Evolutionary conservation across 352 stramenopile species (phyloP), one percentile per base, ranked within the genome.

Genomic region (Aphanomyces stellatus): DNA sequence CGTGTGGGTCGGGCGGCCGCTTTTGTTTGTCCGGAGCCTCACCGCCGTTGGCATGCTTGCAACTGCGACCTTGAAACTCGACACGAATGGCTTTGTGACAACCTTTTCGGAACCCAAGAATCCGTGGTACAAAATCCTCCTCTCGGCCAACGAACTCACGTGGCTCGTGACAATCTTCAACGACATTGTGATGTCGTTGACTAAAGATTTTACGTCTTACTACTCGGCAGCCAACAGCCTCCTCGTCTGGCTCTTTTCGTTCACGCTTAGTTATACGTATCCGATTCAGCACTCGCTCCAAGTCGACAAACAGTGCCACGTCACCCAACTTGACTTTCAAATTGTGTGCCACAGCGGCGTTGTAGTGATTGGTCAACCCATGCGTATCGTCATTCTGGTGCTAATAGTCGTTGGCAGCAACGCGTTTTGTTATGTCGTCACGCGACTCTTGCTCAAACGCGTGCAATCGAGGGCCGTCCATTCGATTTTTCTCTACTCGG

Each of bases 141-240:
- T 63, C n/a, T 27, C 55, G 7, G 55, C 55, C 2, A 7, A 4
- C 17, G 55, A 63, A 13, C 10, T 25, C 24, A 63, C 55, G 24
- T 63, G 55, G 55, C 30, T 63, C 41, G 55, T 63, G n/a, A 49
- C 48, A 22, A 30, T 30, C 1, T 25, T 63, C 2, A 63, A 63
- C 24, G 55, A 63, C 41, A 6, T 63, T 22, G 7, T 56, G 15
- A 63, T 27, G 15, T 63, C n/a, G 15, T 11, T 63, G 7, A 63
- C 55, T 19, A 22, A 4, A 3, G 2, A 63, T 10, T 22, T 24
- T 31, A 63, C 55, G 7, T 13, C 55, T 8, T 25, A 6, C 2
- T 63, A 63, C 24, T 27, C 55, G 17, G 31, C 22, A 19, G 35
- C 31, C 6, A 63, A 31, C 27, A 49, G 28, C 13, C 30, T 63